phyloP scores from a whole-genome alignment of 73 alveolate genomes.

The Effrenium voratum region DNA sequence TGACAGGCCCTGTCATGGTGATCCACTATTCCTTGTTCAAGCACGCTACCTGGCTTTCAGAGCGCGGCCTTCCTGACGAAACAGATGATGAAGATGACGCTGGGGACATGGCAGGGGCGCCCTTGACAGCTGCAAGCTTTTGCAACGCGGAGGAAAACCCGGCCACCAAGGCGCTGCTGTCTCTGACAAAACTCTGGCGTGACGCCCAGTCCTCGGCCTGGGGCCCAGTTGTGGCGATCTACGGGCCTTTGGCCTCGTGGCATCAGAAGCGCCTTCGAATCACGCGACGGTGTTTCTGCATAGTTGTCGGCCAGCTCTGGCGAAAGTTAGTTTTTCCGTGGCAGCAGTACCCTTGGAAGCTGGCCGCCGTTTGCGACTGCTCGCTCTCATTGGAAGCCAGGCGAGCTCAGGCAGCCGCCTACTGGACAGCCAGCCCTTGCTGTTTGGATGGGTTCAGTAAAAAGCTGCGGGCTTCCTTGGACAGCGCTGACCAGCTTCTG shows the following conservation, averaged over 20 bases:
- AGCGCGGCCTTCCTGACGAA: background rate
- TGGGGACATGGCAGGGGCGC: background rate
- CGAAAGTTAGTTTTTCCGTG: constrained; percentile 8
- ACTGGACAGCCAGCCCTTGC: background rate
- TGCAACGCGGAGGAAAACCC: constrained; percentile 44
- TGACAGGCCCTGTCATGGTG: constrained; percentile 10
- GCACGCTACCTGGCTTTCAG: background rate
- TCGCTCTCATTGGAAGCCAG: background rate
- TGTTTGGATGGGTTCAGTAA: constrained; percentile 18
- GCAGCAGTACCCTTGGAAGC: constrained; percentile 49
- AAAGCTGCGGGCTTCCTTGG: background rate
- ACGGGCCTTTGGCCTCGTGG: constrained; percentile 45
- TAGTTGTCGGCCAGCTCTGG: constrained; percentile 22
- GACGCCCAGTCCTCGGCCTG: background rate
- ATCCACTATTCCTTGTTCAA: constrained; percentile 5
- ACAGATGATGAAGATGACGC: background rate
- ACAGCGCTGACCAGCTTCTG: background rate
- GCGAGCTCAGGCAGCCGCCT: background rate
- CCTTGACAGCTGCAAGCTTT: constrained; percentile 18
- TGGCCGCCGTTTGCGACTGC: background rate
- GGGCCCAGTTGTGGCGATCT: constrained; percentile 48
- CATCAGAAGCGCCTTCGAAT: background rate
- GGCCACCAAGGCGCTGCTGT: constrained; percentile 14
- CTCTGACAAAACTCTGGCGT: background rate
- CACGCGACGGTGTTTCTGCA: background rate